A percentile compares a stretch with the other conserved stretches of the same genome.
These are phyloP conservation scores for Limonium bicolor DNA, from an alignment of 148 eudicot genomes.

Conservation along the genomic window DNA sequence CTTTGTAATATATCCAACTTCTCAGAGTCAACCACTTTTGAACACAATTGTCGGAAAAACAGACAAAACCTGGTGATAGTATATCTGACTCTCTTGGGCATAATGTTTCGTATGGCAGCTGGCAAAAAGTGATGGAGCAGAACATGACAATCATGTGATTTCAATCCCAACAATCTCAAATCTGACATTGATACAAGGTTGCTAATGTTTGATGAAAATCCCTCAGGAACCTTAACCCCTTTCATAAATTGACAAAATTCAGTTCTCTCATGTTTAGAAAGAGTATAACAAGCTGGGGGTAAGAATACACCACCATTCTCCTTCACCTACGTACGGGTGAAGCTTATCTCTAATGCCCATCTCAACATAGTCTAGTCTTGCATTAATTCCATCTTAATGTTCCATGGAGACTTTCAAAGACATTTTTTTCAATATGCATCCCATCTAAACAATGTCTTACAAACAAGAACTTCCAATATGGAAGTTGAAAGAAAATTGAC, in stretches of 20 bases:
- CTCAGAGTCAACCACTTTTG: too few species aligned
- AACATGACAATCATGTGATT: slow-evolving; percentile 11
- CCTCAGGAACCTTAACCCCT: slow-evolving; percentile 6
- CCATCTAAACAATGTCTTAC: slow-evolving; percentile 3
- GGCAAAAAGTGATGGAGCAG: slow-evolving; percentile 3
- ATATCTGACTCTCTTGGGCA: too few species aligned
- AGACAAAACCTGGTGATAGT: slow-evolving; percentile 1
- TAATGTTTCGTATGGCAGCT: too few species aligned
- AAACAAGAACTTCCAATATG: background rate
- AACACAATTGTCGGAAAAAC: too few species aligned
- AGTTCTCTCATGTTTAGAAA: background rate
- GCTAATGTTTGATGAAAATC: background rate
- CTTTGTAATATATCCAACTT: too few species aligned
- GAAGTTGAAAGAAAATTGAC: slow-evolving; percentile 6
- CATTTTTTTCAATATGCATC: slow-evolving; percentile 3
- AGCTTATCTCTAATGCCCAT: background rate
- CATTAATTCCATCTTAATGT: slow-evolving; percentile 1
- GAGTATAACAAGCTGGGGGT: background rate
- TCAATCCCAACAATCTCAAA: slow-evolving; percentile 1
- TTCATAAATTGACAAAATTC: background rate
- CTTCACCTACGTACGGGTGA: background rate
- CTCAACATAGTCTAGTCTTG: background rate
- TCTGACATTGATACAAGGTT: background rate
- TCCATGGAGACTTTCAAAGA: slow-evolving; percentile 1
- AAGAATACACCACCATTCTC: background rate